Percentiles rank a stretch among this genome's conserved stretches.
Conservation (phyloP, 1,284 basidiomycete genomes). For the Marasmius sp. region DNA sequence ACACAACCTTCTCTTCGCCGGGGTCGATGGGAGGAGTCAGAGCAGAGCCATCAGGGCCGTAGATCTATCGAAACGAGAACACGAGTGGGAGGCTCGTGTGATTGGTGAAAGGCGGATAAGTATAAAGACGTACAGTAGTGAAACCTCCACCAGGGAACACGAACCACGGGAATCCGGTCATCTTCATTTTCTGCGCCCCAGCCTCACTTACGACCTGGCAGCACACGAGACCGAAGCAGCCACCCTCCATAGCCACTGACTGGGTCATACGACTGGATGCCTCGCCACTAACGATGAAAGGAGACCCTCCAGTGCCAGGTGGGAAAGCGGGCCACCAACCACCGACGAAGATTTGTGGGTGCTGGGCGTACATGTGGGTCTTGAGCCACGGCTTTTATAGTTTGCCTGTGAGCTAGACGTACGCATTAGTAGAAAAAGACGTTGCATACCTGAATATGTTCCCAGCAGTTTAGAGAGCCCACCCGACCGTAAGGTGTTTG, state of each 20-base stretch:
- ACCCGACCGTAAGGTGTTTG: slow-evolving; percentile 29
- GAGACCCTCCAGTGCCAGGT: slow-evolving; percentile 20
- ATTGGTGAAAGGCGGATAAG: neutral
- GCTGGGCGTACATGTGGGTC: slow-evolving; percentile 29
- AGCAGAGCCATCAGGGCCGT: slow-evolving; percentile 27
- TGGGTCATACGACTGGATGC: slow-evolving; percentile 28
- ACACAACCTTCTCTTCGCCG: slow-evolving; percentile 22
- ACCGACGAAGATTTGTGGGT: slow-evolving; percentile 28
- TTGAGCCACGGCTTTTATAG: slow-evolving; percentile 25
- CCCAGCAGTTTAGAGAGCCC: slow-evolving; percentile 31
- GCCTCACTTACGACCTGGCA: slow-evolving; percentile 25
- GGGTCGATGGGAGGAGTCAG: slow-evolving; percentile 21
- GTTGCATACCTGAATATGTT: slow-evolving; percentile 25
- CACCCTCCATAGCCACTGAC: slow-evolving; percentile 28
- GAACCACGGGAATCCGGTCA: slow-evolving; percentile 27
- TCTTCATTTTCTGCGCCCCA: slow-evolving; percentile 27
- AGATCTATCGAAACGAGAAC: slow-evolving; percentile 18
- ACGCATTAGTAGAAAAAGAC: neutral
- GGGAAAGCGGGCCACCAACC: slow-evolving; percentile 29
- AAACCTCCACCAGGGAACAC: slow-evolving; percentile 27
- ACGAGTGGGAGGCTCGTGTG: neutral
- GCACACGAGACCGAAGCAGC: slow-evolving; percentile 27
- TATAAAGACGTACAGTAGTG: slow-evolving; percentile 14
- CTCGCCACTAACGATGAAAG: slow-evolving; percentile 26
- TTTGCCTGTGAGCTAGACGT: neutral